These are phyloP conservation scores for Aegilops tauschii DNA, from an alignment of 176 grass and related monocot genomes.

Conservation along the genomic window DNA sequence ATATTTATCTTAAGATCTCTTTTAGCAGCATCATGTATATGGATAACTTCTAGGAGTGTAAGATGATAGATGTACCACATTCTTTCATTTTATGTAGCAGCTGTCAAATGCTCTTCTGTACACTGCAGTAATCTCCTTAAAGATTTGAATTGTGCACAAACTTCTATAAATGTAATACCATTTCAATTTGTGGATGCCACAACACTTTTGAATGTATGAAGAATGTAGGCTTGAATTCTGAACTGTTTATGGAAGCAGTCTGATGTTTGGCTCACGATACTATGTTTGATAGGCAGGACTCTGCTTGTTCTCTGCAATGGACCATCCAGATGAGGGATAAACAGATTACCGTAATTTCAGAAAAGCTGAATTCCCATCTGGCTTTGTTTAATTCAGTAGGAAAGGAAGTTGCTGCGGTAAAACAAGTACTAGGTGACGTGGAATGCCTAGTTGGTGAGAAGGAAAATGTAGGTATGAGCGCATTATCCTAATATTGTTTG, in stretches of 20 bases:
- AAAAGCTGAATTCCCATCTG: constrained; percentile 69
- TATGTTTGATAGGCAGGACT: constrained; percentile 63
- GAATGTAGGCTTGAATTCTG: not conserved
- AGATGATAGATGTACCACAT: not conserved
- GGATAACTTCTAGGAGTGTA: not conserved
- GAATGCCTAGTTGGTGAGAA: constrained; percentile 63
- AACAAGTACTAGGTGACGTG: constrained; percentile 54
- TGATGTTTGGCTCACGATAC: constrained; percentile 21
- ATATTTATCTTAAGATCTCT: not conserved
- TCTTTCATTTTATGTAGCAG: not conserved
- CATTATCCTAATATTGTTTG: not conserved
- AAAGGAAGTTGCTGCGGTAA: constrained; percentile 61
- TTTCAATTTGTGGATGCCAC: not conserved
- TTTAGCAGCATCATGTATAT: not conserved
- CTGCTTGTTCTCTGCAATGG: constrained; percentile 72
- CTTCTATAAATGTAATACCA: not conserved
- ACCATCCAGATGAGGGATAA: constrained; percentile 73
- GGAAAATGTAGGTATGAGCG: constrained; percentile 67
- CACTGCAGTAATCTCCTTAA: not conserved
- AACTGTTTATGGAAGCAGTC: constrained; percentile 13
- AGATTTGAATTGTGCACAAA: not conserved
- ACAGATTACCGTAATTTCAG: constrained; percentile 64
- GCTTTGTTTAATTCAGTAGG: constrained; percentile 63
- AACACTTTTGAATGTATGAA: not conserved
- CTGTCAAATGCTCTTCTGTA: not conserved